Base-by-base conservation (phyloP, 2,329 filamentous ascomycete genomes). In the Cryoendolithus antarcticus region DNA sequence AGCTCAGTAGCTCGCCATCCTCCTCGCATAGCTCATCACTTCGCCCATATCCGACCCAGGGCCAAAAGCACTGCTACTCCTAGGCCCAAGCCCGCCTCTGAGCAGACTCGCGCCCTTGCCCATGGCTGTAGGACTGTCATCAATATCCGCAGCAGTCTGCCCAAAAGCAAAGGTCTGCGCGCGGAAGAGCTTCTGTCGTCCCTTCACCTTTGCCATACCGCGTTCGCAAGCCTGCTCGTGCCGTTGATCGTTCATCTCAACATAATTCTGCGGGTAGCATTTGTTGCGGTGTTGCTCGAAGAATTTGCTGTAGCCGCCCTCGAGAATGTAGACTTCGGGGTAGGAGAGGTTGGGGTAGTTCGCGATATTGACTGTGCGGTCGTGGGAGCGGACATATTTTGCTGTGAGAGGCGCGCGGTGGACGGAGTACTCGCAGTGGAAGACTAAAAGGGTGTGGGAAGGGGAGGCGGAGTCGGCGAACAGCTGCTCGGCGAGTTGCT, bases 401-500 rank as follows among this genome's bases (percentile, higher is more conserved):
- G 91, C 91, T 82, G 96, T 96, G 47, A 94, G 80, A 34, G 91
- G 91, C 34, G 91, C 91, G 46, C 91, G 84, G 60, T 96, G 89
- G 30, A 86, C 89, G 28, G 91, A 96, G 64, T 96, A 98, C 65
- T 98, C 91, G 74, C 91, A 98, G 66, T 98, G 91, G 53, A 98
- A 85, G 49, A 98, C 79, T 45, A 98, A 64, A 8, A 95, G 70
- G 0, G 86, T 91, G 49, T 77, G 81, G 36, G 80, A 74, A 34
- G 74, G 65, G 53, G 80, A 75, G 11, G 72, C 70, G 13, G 67
- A 71, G 24, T 59, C 51, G 21, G 60, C 51, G 60, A 98, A 94
- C 35, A 98, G 74, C 49, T 88, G 77, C 40, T 70, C 70, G 6
- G 86, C 77, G 42, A 98, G 71, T 44, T 82, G 66, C 54, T 98